A percentile compares a stretch with the other conserved stretches of the same genome.
These are phyloP conservation scores for Gypsophila paniculata DNA, from an alignment of 179 eudicot species.

Conservation along the genomic window DNA sequence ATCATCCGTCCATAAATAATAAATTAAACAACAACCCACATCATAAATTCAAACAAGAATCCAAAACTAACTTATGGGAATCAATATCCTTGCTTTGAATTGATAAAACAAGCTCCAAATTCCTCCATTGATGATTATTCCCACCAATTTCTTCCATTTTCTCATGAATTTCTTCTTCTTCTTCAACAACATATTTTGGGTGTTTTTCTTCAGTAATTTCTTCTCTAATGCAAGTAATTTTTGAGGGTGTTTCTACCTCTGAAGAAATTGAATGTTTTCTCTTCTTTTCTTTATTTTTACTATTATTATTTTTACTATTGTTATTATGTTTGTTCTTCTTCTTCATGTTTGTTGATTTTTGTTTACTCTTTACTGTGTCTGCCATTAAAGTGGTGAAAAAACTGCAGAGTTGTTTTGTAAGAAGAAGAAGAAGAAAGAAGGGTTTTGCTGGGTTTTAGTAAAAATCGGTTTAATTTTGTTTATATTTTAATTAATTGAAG, in stretches of 20 bases:
- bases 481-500: too few relatives aligned
- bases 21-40: constrained; percentile 26
- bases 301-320: constrained; percentile 12
- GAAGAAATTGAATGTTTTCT: constrained; percentile 28
- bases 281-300: constrained; percentile 24
- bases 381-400: constrained; percentile 39
- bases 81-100: constrained; percentile 45
- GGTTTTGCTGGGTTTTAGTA: constrained; percentile 25
- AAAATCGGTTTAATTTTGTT: not conserved
- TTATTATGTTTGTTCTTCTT: constrained; percentile 14
- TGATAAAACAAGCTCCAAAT: constrained; percentile 52
- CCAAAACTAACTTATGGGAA: constrained; percentile 40
- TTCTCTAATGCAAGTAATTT: constrained; percentile 27
- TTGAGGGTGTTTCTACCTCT: constrained; percentile 24
- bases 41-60: not conserved
- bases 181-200: constrained; percentile 18
- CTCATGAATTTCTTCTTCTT: constrained; percentile 12
- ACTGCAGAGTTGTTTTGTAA: not conserved
- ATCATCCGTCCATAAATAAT: too few relatives aligned
- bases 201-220: constrained; percentile 12
- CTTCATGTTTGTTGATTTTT: constrained; percentile 20
- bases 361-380: constrained; percentile 21
- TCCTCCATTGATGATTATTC: constrained; percentile 50
- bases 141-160: constrained; percentile 12
- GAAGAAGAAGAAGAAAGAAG: not conserved